Evolutionary conservation across 1,284 basidiomycete species (phyloP), one percentile per base, ranked within the genome.

Genomic region (Cryptococcus sp.): DNA sequence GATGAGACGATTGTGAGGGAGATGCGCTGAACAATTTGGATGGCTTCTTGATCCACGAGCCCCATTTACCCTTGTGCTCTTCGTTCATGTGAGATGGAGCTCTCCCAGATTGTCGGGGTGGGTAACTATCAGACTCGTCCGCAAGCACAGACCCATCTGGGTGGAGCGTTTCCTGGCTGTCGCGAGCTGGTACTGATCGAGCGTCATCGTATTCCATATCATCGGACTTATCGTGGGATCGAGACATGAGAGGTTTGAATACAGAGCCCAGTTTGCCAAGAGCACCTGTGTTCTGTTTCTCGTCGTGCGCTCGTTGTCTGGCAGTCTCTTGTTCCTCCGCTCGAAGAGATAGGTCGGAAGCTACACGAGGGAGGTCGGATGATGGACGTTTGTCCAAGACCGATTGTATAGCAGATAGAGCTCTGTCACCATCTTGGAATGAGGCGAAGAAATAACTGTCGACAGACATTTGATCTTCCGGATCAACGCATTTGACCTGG

Each of bases 401-500:
- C 56, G 86, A 83, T 38, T 88, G 84, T 57, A 96, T 90, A 68
- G 87, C 83, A 46, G 87, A 84, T 55, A 91, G 80, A 0, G 90
- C 89, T 35, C 76, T 79, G 8, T 86, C 80, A 48, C 90, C 80
- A 73, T 92, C 84, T 61, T 86, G 84, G 74, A 96, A 94, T 70
- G 94, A 95, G 11, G 91, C 90, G 71, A 82, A 73, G 59, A 84
- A 76, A 75, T 95, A 96, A 11, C 90, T 92, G 74, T 95, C 91
- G 47, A 90, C 76, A 0, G 88, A 74, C 68, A 84, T 84, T 51
- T 85, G 82, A 50, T 88, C 88, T 55, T 85, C 85, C 60, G 86
- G 84, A 74, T 95, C 92, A 55, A 90, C 80, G 15, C 94, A 89
- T 77, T 91, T 92, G 66, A 96, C 60, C 66, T 69, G 57, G 5